Evolutionary conservation across 2,329 filamentous ascomycete genomes (phyloP).

Genomic region (Stachybotrys chartarum): DNA sequence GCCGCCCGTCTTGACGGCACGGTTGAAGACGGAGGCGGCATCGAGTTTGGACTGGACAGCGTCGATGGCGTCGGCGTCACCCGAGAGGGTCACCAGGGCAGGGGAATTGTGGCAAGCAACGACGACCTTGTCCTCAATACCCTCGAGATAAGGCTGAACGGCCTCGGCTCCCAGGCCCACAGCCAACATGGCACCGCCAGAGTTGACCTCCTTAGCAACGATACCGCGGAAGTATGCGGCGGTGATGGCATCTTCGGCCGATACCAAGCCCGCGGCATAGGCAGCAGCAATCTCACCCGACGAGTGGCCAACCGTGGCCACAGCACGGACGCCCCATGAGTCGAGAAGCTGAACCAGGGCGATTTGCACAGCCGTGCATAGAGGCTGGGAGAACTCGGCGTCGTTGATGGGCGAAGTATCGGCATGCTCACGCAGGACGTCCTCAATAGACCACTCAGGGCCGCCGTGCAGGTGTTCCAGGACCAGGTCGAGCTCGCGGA

Average conservation of each 20-base stretch:
- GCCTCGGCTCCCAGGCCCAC: slow-evolving; percentile 7
- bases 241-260: slow-evolving; percentile 30
- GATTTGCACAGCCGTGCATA: slow-evolving; percentile 36
- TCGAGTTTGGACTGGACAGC: slow-evolving; percentile 3
- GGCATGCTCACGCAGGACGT: slow-evolving; percentile 11
- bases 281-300: slow-evolving; percentile 38
- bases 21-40: slow-evolving; percentile 6
- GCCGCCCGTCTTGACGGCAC: slow-evolving; percentile 9
- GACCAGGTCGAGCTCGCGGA: background rate
- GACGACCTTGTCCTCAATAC: slow-evolving; percentile 8
- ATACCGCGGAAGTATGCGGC: slow-evolving; percentile 7
- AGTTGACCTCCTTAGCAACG: background rate
- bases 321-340: slow-evolving; percentile 28
- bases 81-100: slow-evolving; percentile 13
- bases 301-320: slow-evolving; percentile 32
- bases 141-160: slow-evolving; percentile 5
- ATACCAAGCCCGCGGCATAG: slow-evolving; percentile 32
- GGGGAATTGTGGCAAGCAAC: slow-evolving; percentile 17
- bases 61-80: slow-evolving; percentile 10
- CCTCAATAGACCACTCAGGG: slow-evolving; percentile 1
- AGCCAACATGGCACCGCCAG: slow-evolving; percentile 13
- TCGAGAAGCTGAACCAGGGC: slow-evolving; percentile 32
- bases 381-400: slow-evolving; percentile 31
- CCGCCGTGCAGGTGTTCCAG: slow-evolving; percentile 1
- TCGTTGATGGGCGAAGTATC: slow-evolving; percentile 3